Evolutionary conservation across 768 basidiomycete genomes (phyloP).

Genomic region (Tulasnella sp.): DNA sequence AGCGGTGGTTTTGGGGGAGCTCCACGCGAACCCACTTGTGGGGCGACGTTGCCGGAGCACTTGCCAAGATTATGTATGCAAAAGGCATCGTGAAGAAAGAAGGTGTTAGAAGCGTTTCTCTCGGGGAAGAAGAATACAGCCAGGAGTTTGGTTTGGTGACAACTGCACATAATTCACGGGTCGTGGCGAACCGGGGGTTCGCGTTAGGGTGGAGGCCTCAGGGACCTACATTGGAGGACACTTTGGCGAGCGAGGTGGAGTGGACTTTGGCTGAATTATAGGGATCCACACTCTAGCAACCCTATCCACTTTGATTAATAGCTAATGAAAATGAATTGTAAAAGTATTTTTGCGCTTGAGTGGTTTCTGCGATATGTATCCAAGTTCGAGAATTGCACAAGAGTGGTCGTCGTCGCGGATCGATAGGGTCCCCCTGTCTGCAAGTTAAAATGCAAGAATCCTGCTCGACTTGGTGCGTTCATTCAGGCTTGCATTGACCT

Average conservation of each 20-base stretch:
- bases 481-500: too few relatives aligned
- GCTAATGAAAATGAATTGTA: neutral
- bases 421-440: too few relatives aligned
- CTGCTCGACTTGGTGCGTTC: too few relatives aligned
- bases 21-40: constrained; percentile 28
- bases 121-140: neutral
- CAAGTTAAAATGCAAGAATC: too few relatives aligned
- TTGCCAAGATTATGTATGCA: constrained; percentile 25
- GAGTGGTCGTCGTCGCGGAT: too few relatives aligned
- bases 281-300: neutral
- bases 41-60: constrained; percentile 17
- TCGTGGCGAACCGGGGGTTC: constrained; percentile 29
- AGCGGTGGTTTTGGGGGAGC: constrained; percentile 33
- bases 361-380: too few relatives aligned
- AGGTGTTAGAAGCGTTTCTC: constrained; percentile 4
- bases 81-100: constrained; percentile 8
- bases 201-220: constrained; percentile 27
- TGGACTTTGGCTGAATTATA: neutral
- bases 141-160: constrained; percentile 21
- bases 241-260: neutral
- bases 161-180: constrained; percentile 29
- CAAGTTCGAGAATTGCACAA: too few relatives aligned
- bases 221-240: neutral
- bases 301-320: neutral
- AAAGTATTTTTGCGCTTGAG: too few relatives aligned